Conservation (phyloP, 192 early-diverging fungal species). For the Podila epicladia region DNA sequence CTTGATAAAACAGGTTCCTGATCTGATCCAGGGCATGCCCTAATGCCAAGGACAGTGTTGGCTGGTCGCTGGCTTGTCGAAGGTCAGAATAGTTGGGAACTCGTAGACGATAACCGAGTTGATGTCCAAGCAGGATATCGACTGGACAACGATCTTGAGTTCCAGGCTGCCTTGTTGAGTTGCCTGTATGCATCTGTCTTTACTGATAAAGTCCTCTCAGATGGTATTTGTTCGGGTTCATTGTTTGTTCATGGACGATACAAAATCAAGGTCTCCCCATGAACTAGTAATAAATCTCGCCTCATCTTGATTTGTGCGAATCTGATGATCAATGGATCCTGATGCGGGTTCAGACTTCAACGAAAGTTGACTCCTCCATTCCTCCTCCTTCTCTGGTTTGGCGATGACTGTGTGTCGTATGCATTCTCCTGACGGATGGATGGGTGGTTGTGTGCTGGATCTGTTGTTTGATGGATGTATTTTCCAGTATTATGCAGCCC, state of each 20-base stretch:
- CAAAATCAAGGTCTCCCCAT: neutral
- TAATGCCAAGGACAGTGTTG: too few species aligned
- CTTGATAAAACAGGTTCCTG: too few species aligned
- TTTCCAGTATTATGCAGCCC: neutral
- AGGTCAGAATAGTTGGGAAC: neutral
- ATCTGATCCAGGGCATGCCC: too few species aligned
- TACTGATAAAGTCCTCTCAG: too few species aligned
- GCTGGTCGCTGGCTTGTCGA: neutral
- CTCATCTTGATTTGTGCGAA: neutral
- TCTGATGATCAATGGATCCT: neutral
- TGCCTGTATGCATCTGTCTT: too few species aligned
- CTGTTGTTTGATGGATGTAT: neutral
- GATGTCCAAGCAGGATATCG: neutral
- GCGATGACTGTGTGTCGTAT: neutral
- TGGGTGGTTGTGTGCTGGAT: conserved; percentile 1
- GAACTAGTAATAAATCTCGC: neutral
- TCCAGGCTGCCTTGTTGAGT: too few species aligned
- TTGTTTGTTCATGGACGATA: neutral
- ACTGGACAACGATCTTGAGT: neutral
- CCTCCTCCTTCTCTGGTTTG: neutral
- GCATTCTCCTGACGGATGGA: conserved; percentile 22
- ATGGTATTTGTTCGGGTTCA: too few species aligned
- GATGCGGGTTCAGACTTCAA: neutral
- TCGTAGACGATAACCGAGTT: neutral
- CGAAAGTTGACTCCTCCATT: neutral